phyloP scores from a whole-genome alignment of 179 eudicot species.

The Pouteria campechiana region DNA sequence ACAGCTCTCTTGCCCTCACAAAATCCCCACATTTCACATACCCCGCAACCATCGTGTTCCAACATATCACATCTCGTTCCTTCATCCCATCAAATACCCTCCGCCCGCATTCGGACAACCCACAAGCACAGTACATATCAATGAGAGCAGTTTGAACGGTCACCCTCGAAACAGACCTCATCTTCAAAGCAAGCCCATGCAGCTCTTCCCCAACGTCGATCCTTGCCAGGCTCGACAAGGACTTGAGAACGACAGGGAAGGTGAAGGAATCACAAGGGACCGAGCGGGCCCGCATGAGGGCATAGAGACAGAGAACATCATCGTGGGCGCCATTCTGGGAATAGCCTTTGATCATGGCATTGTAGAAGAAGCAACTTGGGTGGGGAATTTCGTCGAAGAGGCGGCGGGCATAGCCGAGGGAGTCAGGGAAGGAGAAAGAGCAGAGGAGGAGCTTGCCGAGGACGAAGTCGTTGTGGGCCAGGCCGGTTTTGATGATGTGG shows the following conservation, averaged over 20 bases:
- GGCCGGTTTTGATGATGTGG: constrained; percentile 34
- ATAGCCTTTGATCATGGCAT: constrained; percentile 34
- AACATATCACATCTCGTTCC: constrained; percentile 57
- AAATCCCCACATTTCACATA: constrained; percentile 29
- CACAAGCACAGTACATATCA: constrained; percentile 53
- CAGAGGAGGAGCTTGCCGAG: no score
- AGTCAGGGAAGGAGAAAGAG: constrained; percentile 21
- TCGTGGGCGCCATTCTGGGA: constrained; percentile 35
- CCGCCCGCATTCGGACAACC: constrained; percentile 30
- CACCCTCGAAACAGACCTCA: constrained; percentile 44
- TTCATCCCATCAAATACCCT: constrained; percentile 51
- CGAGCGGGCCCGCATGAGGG: constrained; percentile 32
- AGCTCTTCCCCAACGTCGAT: constrained; percentile 26
- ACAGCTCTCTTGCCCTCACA: constrained; percentile 31
- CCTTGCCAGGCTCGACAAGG: constrained; percentile 33
- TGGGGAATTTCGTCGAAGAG: constrained; percentile 23
- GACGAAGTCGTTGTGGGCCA: no score
- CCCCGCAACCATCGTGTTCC: constrained; percentile 68
- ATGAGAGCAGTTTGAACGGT: constrained; percentile 51
- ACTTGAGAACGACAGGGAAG: constrained; percentile 38
- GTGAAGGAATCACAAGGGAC: constrained; percentile 42
- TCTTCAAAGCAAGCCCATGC: constrained; percentile 36
- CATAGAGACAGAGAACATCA: constrained; percentile 27
- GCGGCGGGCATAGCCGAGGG: constrained; percentile 32
- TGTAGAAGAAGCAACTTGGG: constrained; percentile 41